Conservation (phyloP, 2,329 filamentous ascomycete genomes). For the Penicillium sp. region DNA sequence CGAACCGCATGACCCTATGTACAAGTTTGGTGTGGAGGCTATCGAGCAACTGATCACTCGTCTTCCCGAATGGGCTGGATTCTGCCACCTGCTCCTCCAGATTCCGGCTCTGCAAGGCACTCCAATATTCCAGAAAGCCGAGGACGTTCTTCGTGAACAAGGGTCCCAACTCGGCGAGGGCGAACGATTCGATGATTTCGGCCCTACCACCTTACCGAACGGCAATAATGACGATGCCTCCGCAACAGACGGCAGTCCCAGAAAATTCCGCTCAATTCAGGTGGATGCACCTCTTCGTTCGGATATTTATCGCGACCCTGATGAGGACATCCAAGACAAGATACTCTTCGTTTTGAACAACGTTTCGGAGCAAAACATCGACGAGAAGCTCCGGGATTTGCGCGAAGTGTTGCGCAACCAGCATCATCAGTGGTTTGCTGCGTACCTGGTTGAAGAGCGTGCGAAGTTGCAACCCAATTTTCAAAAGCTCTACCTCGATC, state of each 20-base stretch:
- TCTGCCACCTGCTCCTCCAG: slow-evolving; percentile 81
- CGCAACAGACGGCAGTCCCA: slow-evolving; percentile 62
- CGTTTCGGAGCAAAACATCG: slow-evolving; percentile 84
- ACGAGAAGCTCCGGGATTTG: slow-evolving; percentile 80
- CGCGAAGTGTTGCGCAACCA: slow-evolving; percentile 75
- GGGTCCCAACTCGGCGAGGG: slow-evolving; percentile 62
- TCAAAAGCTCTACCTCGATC: slow-evolving; percentile 86
- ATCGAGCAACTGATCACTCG: slow-evolving; percentile 84
- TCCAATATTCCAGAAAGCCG: slow-evolving; percentile 79
- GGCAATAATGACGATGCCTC: slow-evolving; percentile 69
- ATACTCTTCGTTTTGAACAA: slow-evolving; percentile 97
- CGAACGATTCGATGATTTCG: slow-evolving; percentile 42
- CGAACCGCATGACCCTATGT: slow-evolving; percentile 83
- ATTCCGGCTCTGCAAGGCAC: slow-evolving; percentile 82
- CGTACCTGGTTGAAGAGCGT: slow-evolving; percentile 90
- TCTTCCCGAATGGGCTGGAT: slow-evolving; percentile 91
- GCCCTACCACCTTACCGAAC: slow-evolving; percentile 61
- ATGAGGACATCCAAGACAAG: slow-evolving; percentile 84
- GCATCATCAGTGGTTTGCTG: slow-evolving; percentile 95
- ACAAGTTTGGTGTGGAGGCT: slow-evolving; percentile 95
- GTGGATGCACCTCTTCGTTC: slow-evolving; percentile 69
- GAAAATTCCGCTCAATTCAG: slow-evolving; percentile 77
- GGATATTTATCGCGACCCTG: slow-evolving; percentile 76
- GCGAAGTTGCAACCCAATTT: slow-evolving; percentile 98
- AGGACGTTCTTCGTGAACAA: slow-evolving; percentile 75